phyloP scores from a whole-genome alignment of 176 grass and related monocot species.

The Carex littledalei region DNA sequence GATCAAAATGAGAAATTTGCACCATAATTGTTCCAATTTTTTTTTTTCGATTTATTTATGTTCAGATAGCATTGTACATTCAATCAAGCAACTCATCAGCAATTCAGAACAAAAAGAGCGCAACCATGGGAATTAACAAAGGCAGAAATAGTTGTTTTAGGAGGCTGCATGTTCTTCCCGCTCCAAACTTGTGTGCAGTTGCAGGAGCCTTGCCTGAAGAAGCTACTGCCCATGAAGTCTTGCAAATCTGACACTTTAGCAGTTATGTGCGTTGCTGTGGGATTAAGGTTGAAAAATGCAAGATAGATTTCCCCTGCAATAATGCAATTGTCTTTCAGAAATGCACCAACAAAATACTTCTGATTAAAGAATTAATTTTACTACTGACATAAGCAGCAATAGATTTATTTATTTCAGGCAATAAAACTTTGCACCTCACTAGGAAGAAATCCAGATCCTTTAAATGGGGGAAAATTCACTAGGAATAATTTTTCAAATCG shows the following conservation, averaged over 20 bases:
- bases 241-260: conserved; percentile 51
- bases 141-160: conserved; percentile 36
- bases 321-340: conserved; percentile 10
- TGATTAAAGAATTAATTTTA: background rate
- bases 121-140: conserved; percentile 48
- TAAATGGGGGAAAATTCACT: background rate
- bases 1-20: background rate
- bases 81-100: conserved; percentile 18
- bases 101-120: conserved; percentile 57
- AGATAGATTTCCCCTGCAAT: conserved; percentile 73
- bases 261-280: conserved; percentile 24
- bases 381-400: background rate
- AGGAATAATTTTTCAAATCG: background rate
- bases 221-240: conserved; percentile 27
- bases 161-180: conserved; percentile 8
- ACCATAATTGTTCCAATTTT: background rate
- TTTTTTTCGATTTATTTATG: background rate
- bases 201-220: conserved; percentile 31
- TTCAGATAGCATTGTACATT: background rate
- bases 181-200: conserved; percentile 56
- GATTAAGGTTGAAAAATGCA: conserved; percentile 71
- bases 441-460: background rate
- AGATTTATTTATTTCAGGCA: background rate
- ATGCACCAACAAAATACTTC: background rate
- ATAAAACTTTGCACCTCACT: background rate